Conservation (phyloP, 2,329 filamentous ascomycete genomes). For the Rutstroemia sp. region DNA sequence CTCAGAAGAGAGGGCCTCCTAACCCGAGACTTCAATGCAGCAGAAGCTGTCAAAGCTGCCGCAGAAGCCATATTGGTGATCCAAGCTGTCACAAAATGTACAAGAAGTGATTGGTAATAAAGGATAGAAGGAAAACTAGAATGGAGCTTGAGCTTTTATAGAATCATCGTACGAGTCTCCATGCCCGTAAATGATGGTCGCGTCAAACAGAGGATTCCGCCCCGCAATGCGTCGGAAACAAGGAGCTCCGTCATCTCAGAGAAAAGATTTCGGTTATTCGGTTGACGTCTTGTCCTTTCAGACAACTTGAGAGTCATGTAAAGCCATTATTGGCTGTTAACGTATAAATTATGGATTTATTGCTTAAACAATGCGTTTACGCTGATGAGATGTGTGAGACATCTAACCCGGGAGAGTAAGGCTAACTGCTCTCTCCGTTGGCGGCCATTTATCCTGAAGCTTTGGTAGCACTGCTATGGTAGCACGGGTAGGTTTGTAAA, state of each 20-base stretch:
- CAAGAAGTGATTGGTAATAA: neutral
- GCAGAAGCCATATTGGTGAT: conserved; percentile 20
- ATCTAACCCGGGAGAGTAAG: too few species aligned
- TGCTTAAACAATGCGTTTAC: too few species aligned
- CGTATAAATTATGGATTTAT: neutral
- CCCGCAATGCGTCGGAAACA: conserved; percentile 1
- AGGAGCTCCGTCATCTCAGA: conserved; percentile 6
- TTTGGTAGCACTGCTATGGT: too few species aligned
- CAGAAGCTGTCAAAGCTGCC: conserved; percentile 25
- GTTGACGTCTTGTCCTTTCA: neutral
- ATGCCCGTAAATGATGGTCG: neutral
- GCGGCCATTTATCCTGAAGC: too few species aligned
- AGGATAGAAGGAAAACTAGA: neutral
- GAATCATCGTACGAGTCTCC: conserved; percentile 2
- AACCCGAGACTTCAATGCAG: conserved; percentile 66
- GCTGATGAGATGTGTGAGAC: too few species aligned
- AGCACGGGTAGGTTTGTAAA: too few species aligned
- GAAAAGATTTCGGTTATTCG: conserved; percentile 4
- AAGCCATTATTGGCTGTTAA: neutral
- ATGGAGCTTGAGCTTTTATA: neutral
- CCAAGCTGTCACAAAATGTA: neutral
- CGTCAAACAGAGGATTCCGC: neutral
- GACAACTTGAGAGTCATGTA: neutral
- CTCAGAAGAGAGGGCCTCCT: conserved; percentile 69
- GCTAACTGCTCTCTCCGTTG: too few species aligned